Base-by-base conservation (phyloP, 225 moss, liverwort and hornwort species). In the Ulota crispa region DNA sequence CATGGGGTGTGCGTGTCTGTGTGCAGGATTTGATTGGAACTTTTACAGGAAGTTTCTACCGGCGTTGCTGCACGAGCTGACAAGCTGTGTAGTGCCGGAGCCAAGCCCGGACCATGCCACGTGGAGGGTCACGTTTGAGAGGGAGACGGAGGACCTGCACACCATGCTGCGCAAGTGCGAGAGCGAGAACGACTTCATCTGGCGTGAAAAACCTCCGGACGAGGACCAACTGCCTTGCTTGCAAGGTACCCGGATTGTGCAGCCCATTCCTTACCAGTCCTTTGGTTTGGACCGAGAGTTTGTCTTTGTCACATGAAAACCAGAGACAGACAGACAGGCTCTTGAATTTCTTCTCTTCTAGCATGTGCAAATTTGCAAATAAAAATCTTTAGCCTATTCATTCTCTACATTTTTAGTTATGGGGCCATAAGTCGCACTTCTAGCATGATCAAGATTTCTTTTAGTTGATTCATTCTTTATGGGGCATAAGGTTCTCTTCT, bases 101-200 rank as follows among this genome's bases (percentile, higher is more conserved):
- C 79, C 27, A 52, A 50, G 47, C 64, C 73, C 85, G 8, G 75
- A 76, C 11, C 27, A 78, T 4, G 75, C 76, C 24, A 77, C 77
- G 54, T 80, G 91, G 89, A 45, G 69, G 60, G 23, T 72, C 27
- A 53, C 82, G 14, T 77, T 83, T 74, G 61, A 83, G 70, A 63
- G 92, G 81, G 96, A 96, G 71, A 80, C 73, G 18, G 93, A 93
- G 70, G 82, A 93, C 2, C 78, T 94, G 28, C 81, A 80, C 61
- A 70, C 83, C 50, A 84, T 94, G 85, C 85, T 92, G 36, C 70
- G 93, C 39, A 90, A 90, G 84, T 94, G 91, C 73, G 94, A 93
- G 73, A 80, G 80, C 13, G 96, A 96, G 66, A 94, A 96, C 39
- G 96, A 94, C 31, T 96, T 92, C 70, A 94, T 96, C 12, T 96